Evolutionary conservation across 164 flowering plant genomes (phyloP).

Genomic region (Chimonanthus salicifolius): DNA sequence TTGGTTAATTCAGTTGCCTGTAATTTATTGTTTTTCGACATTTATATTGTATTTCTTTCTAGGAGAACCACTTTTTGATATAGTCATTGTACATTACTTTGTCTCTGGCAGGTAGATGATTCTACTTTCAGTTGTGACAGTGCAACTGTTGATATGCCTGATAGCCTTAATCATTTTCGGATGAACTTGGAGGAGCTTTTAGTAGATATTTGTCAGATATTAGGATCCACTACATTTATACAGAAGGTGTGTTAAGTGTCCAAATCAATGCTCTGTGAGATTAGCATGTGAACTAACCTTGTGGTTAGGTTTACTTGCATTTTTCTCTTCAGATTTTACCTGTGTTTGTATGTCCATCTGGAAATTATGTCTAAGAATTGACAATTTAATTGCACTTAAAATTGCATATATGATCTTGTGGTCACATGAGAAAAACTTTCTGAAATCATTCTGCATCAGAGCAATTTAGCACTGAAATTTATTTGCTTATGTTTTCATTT

Average conservation of each 20-base stretch:
- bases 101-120: conserved; percentile 66
- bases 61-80: too few relatives aligned
- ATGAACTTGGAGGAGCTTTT: conserved; percentile 77
- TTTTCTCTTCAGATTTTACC: neutral
- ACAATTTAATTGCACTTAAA: too few relatives aligned
- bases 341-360: neutral
- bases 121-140: conserved; percentile 41
- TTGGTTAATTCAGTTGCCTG: neutral
- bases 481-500: too few relatives aligned
- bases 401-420: neutral
- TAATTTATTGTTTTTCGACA: too few relatives aligned
- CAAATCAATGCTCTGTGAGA: too few relatives aligned
- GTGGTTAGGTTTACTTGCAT: neutral
- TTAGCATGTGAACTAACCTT: neutral
- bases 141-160: conserved; percentile 60
- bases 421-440: neutral
- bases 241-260: conserved; percentile 51
- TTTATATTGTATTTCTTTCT: too few relatives aligned
- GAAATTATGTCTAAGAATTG: neutral
- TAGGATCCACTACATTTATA: conserved; percentile 54
- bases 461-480: too few relatives aligned
- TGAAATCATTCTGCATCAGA: neutral
- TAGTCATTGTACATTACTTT: neutral
- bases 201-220: conserved; percentile 82
- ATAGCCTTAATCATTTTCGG: conserved; percentile 77